Evolutionary conservation across 2,329 filamentous ascomycete species (phyloP).

Genomic region (Neonectria faginata): DNA sequence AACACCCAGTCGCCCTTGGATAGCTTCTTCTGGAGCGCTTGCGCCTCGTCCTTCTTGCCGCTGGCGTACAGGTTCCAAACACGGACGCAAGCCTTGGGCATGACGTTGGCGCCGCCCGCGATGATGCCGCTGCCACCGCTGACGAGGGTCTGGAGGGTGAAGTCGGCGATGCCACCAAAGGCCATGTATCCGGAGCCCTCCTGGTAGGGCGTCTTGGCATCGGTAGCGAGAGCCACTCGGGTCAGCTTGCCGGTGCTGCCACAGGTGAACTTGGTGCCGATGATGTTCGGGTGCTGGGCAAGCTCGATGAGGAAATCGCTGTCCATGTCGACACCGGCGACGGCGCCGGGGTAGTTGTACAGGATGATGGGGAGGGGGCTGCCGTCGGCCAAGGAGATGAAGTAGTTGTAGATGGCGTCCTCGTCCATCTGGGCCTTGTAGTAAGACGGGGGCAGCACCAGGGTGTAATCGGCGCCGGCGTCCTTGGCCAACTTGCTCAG

Average conservation of each 20-base stretch:
- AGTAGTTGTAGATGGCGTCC: slow-evolving; percentile 78
- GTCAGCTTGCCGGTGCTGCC: slow-evolving; percentile 92
- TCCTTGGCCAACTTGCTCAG: slow-evolving; percentile 74
- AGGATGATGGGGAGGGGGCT: slow-evolving; percentile 83
- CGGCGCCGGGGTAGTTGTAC: slow-evolving; percentile 93
- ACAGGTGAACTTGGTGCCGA: slow-evolving; percentile 92
- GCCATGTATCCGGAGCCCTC: slow-evolving; percentile 80
- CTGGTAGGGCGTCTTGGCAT: slow-evolving; percentile 74
- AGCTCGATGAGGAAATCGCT: slow-evolving; percentile 86
- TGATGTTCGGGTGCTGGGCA: slow-evolving; percentile 83
- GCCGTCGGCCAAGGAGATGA: slow-evolving; percentile 77
- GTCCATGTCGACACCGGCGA: slow-evolving; percentile 89
- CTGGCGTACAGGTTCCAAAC: slow-evolving; percentile 81
- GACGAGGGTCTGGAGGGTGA: slow-evolving; percentile 83
- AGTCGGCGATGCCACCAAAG: slow-evolving; percentile 89
- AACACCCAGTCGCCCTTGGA: slow-evolving; percentile 85
- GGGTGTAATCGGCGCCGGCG: slow-evolving; percentile 82
- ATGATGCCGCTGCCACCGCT: slow-evolving; percentile 87
- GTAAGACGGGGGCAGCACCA: slow-evolving; percentile 85
- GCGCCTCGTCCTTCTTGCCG: slow-evolving; percentile 80
- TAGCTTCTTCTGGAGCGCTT: slow-evolving; percentile 80
- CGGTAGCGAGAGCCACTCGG: slow-evolving; percentile 78
- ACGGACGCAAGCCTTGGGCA: slow-evolving; percentile 83
- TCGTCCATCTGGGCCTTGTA: slow-evolving; percentile 84
- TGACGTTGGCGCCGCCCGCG: slow-evolving; percentile 85